Conservation (phyloP, 2,329 filamentous ascomycete genomes). For the Pyrenochaeta sp. region DNA sequence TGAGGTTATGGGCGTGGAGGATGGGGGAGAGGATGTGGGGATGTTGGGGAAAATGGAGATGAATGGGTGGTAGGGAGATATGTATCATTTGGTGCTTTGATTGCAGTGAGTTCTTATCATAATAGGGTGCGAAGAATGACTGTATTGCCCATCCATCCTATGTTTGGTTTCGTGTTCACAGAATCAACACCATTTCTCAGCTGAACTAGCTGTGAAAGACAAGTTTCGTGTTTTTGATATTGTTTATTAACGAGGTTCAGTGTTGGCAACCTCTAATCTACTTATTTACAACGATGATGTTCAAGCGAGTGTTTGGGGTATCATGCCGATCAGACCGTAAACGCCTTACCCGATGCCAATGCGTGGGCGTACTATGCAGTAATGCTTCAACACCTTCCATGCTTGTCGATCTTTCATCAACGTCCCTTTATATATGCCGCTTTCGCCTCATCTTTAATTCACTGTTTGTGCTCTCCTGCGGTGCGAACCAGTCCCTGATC, state of each 20-base stretch:
- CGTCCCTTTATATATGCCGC: slow-evolving; percentile 4
- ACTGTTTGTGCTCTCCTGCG: slow-evolving; percentile 22
- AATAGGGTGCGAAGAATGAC: too few relatives aligned
- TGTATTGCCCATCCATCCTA: too few relatives aligned
- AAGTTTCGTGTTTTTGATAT: not conserved
- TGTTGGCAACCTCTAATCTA: not conserved
- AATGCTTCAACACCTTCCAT: slow-evolving; percentile 47
- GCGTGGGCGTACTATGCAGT: not conserved
- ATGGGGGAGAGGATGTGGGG: not conserved
- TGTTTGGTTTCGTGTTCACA: too few relatives aligned
- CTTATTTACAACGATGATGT: not conserved
- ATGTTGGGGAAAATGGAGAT: not conserved
- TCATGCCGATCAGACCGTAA: not conserved
- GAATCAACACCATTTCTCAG: too few relatives aligned
- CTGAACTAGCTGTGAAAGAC: too few relatives aligned
- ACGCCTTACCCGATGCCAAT: not conserved
- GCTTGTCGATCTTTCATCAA: slow-evolving; percentile 30
- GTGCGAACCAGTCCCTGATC: slow-evolving; percentile 46
- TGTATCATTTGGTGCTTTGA: not conserved
- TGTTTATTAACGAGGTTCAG: not conserved
- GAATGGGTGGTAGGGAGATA: not conserved
- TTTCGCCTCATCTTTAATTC: slow-evolving; percentile 27
- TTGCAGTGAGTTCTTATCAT: not conserved
- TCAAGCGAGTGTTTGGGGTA: not conserved
- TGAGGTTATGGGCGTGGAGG: too few relatives aligned